Conservation (phyloP, 257 asterid genomes). For the Solanum habrochaites region DNA sequence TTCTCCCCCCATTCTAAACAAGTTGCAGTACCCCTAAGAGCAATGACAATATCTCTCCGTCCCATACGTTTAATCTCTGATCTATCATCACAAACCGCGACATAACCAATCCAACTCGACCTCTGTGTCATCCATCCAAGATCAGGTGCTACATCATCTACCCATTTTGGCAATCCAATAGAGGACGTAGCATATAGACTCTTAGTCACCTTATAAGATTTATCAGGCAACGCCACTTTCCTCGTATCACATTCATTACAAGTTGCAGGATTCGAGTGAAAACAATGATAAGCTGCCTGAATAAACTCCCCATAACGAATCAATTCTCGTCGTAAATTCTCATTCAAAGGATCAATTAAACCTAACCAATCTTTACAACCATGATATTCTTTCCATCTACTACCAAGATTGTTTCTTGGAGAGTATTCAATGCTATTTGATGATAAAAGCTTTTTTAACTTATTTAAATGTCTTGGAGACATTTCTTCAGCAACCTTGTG, state of each 20-base stretch:
- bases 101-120: slow-evolving; percentile 84
- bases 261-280: slow-evolving; percentile 56
- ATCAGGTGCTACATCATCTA: slow-evolving; percentile 69
- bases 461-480: slow-evolving; percentile 70
- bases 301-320: slow-evolving; percentile 80
- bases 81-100: slow-evolving; percentile 70
- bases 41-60: slow-evolving; percentile 74
- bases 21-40: slow-evolving; percentile 86
- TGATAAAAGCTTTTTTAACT: slow-evolving; percentile 55
- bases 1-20: slow-evolving; percentile 95
- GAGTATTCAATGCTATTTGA: slow-evolving; percentile 45
- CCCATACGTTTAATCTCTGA: slow-evolving; percentile 83
- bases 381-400: slow-evolving; percentile 81
- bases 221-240: slow-evolving; percentile 51
- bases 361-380: slow-evolving; percentile 81
- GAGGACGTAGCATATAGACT: slow-evolving; percentile 76
- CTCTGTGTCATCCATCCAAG: slow-evolving; percentile 95
- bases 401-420: slow-evolving; percentile 51
- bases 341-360: slow-evolving; percentile 79
- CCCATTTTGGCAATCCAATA: slow-evolving; percentile 68
- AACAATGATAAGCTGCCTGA: slow-evolving; percentile 84
- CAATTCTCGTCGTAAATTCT: slow-evolving; percentile 82
- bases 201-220: slow-evolving; percentile 60
- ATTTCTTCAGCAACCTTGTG: slow-evolving; percentile 77
- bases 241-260: slow-evolving; percentile 27